Base-by-base conservation (phyloP, 139 green algal species). In the Yamagishiella unicocca region DNA sequence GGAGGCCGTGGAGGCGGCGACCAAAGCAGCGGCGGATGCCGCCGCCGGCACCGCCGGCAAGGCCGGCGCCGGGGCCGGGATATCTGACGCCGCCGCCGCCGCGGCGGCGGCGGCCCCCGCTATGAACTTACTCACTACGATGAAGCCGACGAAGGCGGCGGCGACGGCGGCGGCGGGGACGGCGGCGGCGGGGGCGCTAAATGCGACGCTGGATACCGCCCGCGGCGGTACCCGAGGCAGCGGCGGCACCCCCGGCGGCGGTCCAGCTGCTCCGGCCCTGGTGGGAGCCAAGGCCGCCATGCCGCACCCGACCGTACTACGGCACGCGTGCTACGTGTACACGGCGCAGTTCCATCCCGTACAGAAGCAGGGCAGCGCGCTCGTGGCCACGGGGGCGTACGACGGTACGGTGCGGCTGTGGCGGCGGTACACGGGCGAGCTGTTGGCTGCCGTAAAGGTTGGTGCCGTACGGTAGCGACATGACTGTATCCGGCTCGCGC, bases 261-360 rank as follows among this genome's bases (percentile, higher is more conserved):
- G 66, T 66, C 14, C 24, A 22, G 24, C 50, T 17, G 40, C 29
- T 35, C 35, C 17, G 50, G 50, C 53, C 24, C 50, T 83, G 14
- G 55, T 40, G 72, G 29, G 40, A 42, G 31, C 38, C 27, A 78
- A 73, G 45, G 61, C 46, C 33, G 75, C 29, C 62, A 35, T 62
- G 37, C 74, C 53, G 22, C 85, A 78, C 58, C 76, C 83, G 29
- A 89, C 46, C 12, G 73, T 90, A 43, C 88, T 93, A 64, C 80
- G 83, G 67, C 90, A 93, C 64, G 75, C 64, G 24, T 83, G 81
- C 54, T 93, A 88, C 76, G 88, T 92, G 66, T 93, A 93, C 68
- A 70, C 67, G 37, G 88, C 88, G 1, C 83, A 91, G 75, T 89
- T 93, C 67, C 88, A 92, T 54, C 90, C 90, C n/a, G 77, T 87